Percentiles rank a stretch among this genome's conserved stretches.
Evolutionary conservation across 148 eudicot genomes (phyloP).

Genomic region (Cornus kousa): DNA sequence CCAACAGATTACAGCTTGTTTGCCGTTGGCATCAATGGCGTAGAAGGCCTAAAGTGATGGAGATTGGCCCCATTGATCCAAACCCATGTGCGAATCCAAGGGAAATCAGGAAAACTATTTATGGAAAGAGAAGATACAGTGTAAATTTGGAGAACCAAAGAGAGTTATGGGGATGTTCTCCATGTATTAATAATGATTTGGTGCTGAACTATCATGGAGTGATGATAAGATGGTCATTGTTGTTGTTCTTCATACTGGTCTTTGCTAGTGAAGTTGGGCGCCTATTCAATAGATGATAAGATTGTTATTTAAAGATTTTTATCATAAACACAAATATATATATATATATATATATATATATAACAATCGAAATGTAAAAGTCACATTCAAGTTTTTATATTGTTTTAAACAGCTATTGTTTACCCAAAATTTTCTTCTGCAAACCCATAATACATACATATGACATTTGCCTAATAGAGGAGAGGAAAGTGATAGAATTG

Average conservation of each 20-base stretch:
- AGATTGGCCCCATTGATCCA: conserved; percentile 85
- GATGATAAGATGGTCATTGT: conserved; percentile 6
- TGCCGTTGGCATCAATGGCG: conserved; percentile 93
- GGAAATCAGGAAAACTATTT: conserved; percentile 18
- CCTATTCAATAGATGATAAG: background rate
- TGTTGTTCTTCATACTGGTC: background rate
- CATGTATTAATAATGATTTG: conserved; percentile 7
- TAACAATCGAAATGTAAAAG: too few species aligned
- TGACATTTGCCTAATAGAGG: too few species aligned
- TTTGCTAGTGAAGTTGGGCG: conserved; percentile 7
- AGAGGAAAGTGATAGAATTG: too few species aligned
- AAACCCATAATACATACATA: too few species aligned
- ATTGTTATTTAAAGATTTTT: too few species aligned
- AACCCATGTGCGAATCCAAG: conserved; percentile 46
- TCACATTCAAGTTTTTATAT: too few species aligned
- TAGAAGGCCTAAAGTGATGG: conserved; percentile 82
- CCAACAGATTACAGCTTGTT: conserved; percentile 82
- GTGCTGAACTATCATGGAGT: conserved; percentile 19
- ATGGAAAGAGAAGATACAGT: background rate
- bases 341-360: too few species aligned
- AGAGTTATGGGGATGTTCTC: conserved; percentile 20
- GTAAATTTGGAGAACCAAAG: conserved; percentile 12
- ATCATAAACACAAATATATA: too few species aligned
- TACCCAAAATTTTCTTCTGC: too few species aligned
- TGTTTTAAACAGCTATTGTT: too few species aligned